Percentiles rank a stretch among this genome's conserved stretches.
Evolutionary conservation across 2,329 filamentous ascomycete species (phyloP).

Genomic region (Aspergillus felis): DNA sequence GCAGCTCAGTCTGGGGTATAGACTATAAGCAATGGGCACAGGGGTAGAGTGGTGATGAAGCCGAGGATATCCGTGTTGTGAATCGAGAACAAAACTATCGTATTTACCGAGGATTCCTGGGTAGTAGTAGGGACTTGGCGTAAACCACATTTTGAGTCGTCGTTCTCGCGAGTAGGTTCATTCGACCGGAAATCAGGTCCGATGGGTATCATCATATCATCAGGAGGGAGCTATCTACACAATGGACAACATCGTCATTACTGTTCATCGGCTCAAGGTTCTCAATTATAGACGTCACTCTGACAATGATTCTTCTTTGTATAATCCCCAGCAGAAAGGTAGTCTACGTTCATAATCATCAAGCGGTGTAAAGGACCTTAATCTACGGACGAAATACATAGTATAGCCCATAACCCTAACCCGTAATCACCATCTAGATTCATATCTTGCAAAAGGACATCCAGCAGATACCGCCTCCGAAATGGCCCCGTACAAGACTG

Average conservation of each 20-base stretch:
- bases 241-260: neutral
- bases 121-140: too few relatives aligned
- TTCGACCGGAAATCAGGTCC: neutral
- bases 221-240: neutral
- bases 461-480: neutral
- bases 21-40: too few relatives aligned
- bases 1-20: neutral
- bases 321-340: neutral
- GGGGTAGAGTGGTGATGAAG: neutral
- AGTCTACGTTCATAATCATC: neutral
- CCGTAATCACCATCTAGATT: neutral
- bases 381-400: neutral
- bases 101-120: too few relatives aligned
- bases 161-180: neutral
- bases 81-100: neutral
- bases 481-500: neutral
- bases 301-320: neutral
- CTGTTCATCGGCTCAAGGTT: neutral
- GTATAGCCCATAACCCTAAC: neutral
- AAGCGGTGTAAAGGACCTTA: neutral
- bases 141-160: too few relatives aligned
- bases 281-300: neutral
- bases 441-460: neutral
- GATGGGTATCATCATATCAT: neutral
- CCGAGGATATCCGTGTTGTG: neutral